Evolutionary conservation across 495 filamentous ascomycete genomes (phyloP), one percentile per base, ranked within the genome.

Genomic region (Clavariopsis aquatica): DNA sequence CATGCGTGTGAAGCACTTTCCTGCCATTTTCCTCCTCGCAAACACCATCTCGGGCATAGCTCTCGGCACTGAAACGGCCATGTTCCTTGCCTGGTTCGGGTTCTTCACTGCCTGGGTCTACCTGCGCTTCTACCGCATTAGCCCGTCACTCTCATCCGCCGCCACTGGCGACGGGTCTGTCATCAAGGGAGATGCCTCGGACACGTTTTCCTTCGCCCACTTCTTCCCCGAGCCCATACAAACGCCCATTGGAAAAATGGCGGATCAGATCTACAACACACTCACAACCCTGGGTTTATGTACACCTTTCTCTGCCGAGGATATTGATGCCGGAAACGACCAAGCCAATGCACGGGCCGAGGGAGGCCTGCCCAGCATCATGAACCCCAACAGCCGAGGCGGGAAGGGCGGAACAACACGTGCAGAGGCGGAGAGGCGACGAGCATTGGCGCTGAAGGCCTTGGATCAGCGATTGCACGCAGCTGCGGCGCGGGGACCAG

Each of bases 31-130:
- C 74, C 83, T 96, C 62, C 75, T 92, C 27, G 83, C 93, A 53
- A 88, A 90, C 60, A 82, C 88, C 4, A 77, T 97, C 29, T 87
- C 87, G 59, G 82, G 93, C 12, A 80, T 94, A n/a, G 74, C 92
- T 15, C 78, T 97, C 63, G 87, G 93, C 57, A 92, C 90, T n/a
- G 84, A 85, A 72, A 91, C 91, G n/a, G 89, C 91, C 28, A 80
- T 93, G 45, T 78, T 95, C 54, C 83, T 97, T 53, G 83, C 92
- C 46, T 83, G 89, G 82, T 83, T 87, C 63, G 94, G 91, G 59
- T 89, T 98, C 74, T 74, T 96, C 59, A 85, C 87, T 12, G 90
- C 89, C 76, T 98, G 95, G 95, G 92, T 87, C 41, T 98, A 98
- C 74, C 87, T 98, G 7, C 90, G 94, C 41, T 98, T 98, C 82